Base-by-base conservation (phyloP, 371 early-diverging fungal genomes). In the Mucor irregularis region DNA sequence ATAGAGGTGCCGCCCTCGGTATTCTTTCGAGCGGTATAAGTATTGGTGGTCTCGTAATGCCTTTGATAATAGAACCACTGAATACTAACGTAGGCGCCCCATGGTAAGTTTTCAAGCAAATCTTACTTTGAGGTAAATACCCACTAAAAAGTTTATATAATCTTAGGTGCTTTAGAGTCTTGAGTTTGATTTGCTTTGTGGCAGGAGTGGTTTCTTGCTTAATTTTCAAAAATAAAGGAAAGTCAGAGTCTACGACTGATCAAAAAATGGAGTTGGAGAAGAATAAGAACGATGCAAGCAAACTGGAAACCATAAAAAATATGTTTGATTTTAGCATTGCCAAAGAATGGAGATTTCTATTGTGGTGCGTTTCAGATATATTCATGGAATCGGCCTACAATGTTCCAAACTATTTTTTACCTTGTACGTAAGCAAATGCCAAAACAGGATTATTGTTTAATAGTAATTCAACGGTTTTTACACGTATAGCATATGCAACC, bases 11-110 rank as follows among this genome's bases (percentile, higher is more conserved):
- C 40, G 93, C 89, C 10, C 79, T 86, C 0, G 94, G 92, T 0
- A 73, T 91, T 8, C 79, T 86, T 11, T 80, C 86, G 17, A 72
- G 88, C 59, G 93, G 92, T 9, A 73, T 82, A 4, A 88, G 90
- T n/a, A 67, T 90, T 38, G 93, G 93, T 25, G 91, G 91, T 0
- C 73, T 91, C 4, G 76, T 81, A 11, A 72, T 90, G 58, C 78
- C 87, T 2, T 82, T 86, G 10, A 31, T 91, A 5, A 73, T 86
- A 49, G 83, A 81, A 21, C 60, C 67, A 14, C 58, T 90, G 2
- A 79, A 90, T 45, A 61, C 69, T 16, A 55, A 38, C 9, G 51
- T 88, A 13, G 89, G 88, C 0, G 64, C 75, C 22, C 61, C 63
- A 14, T 87, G 83, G 82, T 70, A 74, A 37, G 11, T n/a, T n/a